phyloP scores from a whole-genome alignment of 2,329 filamentous ascomycete species.

The Blastomyces percursus region DNA sequence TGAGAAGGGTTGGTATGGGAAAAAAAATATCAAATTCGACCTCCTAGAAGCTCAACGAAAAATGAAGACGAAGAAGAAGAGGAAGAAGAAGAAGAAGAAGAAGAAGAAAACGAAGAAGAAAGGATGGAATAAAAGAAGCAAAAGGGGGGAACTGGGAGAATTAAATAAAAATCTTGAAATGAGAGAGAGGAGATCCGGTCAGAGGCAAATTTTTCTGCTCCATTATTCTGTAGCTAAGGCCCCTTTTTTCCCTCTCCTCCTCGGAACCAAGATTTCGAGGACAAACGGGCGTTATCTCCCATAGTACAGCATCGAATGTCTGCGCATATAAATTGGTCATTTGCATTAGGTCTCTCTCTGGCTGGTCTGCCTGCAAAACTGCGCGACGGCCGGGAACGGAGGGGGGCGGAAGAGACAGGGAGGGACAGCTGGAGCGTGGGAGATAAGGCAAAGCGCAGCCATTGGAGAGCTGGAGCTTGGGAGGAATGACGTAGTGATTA shows the following conservation, averaged over 20 bases:
- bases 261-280: background rate
- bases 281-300: background rate
- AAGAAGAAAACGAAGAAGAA: slow-evolving; percentile 13
- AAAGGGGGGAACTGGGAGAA: slow-evolving; percentile 10
- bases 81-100: slow-evolving; percentile 12
- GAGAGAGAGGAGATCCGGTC: too few relatives aligned
- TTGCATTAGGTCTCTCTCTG: background rate
- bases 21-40: slow-evolving; percentile 2
- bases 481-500: background rate
- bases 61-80: slow-evolving; percentile 8
- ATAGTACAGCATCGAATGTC: background rate
- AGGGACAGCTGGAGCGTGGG: background rate
- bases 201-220: background rate
- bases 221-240: too few relatives aligned
- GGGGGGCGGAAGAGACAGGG: background rate
- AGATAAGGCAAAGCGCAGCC: background rate
- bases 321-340: slow-evolving; percentile 3
- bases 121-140: slow-evolving; percentile 7
- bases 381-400: background rate
- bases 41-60: slow-evolving; percentile 4
- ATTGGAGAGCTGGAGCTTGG: background rate
- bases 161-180: slow-evolving; percentile 1
- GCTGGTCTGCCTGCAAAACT: too few relatives aligned
- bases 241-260: background rate
- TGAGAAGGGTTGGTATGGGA: background rate